phyloP scores from a whole-genome alignment of 371 early-diverging fungal genomes.

The Syncephalis fuscata region DNA sequence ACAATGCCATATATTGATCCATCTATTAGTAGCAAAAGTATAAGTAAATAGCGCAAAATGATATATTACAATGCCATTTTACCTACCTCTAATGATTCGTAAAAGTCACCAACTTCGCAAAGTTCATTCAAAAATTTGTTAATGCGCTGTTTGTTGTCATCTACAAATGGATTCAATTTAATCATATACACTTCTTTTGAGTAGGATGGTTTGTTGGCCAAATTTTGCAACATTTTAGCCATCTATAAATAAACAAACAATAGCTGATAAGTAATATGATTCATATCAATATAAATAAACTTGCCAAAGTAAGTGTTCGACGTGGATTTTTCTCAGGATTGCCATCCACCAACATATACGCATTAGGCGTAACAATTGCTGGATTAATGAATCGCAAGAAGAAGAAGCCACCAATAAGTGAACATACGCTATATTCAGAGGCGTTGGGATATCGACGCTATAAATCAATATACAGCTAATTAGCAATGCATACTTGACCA shows the following conservation, averaged over 20 bases:
- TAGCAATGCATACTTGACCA: not conserved
- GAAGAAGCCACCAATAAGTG: constrained; percentile 93
- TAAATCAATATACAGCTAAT: not conserved
- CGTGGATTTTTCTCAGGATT: constrained; percentile 64
- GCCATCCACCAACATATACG: constrained; percentile 82
- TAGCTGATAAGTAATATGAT: too few relatives aligned
- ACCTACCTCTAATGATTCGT: constrained; percentile 68
- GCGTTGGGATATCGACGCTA: constrained; percentile 77
- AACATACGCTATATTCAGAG: constrained; percentile 73
- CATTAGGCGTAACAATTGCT: constrained; percentile 89
- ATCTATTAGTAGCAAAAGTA: constrained; percentile 42
- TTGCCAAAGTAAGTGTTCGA: constrained; percentile 74
- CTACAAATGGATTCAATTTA: constrained; percentile 73
- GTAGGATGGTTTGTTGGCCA: constrained; percentile 87
- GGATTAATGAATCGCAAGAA: constrained; percentile 94
- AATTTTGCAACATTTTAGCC: constrained; percentile 84
- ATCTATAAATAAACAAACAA: constrained; percentile 15
- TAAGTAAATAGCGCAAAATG: not conserved
- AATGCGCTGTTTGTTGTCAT: constrained; percentile 68
- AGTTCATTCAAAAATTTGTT: constrained; percentile 76
- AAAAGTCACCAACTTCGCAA: constrained; percentile 90
- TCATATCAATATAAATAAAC: constrained; percentile 1
- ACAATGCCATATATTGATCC: constrained; percentile 91
- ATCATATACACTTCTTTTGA: constrained; percentile 89
- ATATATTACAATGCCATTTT: not conserved